Base-by-base conservation (phyloP, 2,329 filamentous ascomycete species). In the Stagonosporopsis cucurbitacearum region DNA sequence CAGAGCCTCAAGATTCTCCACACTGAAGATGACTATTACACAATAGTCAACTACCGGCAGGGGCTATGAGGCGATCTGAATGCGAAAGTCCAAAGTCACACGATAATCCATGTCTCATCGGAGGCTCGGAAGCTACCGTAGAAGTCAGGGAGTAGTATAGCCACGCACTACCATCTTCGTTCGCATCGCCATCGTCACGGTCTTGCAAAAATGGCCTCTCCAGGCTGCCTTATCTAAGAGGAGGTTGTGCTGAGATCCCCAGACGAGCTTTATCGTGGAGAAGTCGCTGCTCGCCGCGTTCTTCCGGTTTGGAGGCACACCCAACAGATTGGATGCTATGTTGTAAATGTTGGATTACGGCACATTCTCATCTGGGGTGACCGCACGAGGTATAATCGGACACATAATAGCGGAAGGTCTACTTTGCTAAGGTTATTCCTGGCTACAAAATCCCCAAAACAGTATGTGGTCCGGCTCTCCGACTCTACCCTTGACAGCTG, bases 1-100 rank as follows among this genome's bases (percentile, higher is more conserved):
- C 47, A 50, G 52, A 55, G 53, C 47, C 53, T 56, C 53, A 56
- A 42, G 41, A 15, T 39, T 54, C 53, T 50, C 53, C 47, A 56
- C 53, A 50, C 15, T 25, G 41, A 15, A 50, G 23, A 42, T 39
- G 53, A 47, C 53, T 50, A 56, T 50, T 56, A 50, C 53, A 56
- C 47, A 37, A 50, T 56, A 56, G 53, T 35, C 15, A 50, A n/a
- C 36, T 42, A 9, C 25, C 25, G 42, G 15, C 17, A 30, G 35
- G 52, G 47, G 28, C 47, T 30, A 36, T 47, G 46, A 50, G 53
- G 47, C 41, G 47, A 47, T 56, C 36, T 47, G 23, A 25, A 28
- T 42, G 53, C 42, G 30, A 30, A 42, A 42, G 30, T 46, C 42
- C 23, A 30, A 42, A 42, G 30, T 46, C 44, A 42, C 47, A 46